These are phyloP conservation scores for Lagenaria siceraria DNA, from an alignment of 306 rosid species.

Conservation along the genomic window DNA sequence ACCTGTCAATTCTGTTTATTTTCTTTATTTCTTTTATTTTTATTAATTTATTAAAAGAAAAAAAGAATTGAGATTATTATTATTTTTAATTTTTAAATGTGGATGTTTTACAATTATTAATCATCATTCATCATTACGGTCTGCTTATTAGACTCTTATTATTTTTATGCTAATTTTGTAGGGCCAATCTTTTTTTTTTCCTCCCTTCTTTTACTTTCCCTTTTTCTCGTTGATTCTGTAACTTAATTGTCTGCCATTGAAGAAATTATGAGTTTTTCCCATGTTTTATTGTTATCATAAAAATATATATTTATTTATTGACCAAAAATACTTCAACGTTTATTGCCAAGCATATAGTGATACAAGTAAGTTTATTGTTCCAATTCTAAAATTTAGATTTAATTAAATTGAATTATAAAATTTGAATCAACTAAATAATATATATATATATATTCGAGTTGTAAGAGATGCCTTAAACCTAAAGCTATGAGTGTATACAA, in stretches of 20 bases:
- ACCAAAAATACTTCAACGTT: too few species aligned
- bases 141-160: neutral
- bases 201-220: neutral
- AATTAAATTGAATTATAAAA: too few species aligned
- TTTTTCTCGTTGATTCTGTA: neutral
- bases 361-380: too few species aligned
- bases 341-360: too few species aligned
- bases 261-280: neutral
- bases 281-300: neutral
- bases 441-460: too few species aligned
- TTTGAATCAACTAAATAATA: too few species aligned
- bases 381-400: too few species aligned
- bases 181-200: neutral
- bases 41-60: neutral
- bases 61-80: too few species aligned
- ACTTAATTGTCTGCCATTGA: neutral
- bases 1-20: slow-evolving; percentile 3
- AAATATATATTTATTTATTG: too few species aligned
- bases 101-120: neutral
- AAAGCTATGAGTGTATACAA: neutral
- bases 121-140: slow-evolving; percentile 1
- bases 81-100: neutral
- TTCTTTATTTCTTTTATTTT: neutral
- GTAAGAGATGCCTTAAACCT: neutral
- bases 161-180: neutral